Base-by-base conservation (phyloP, 306 rosid species). In the Oemleria cerasiformis region DNA sequence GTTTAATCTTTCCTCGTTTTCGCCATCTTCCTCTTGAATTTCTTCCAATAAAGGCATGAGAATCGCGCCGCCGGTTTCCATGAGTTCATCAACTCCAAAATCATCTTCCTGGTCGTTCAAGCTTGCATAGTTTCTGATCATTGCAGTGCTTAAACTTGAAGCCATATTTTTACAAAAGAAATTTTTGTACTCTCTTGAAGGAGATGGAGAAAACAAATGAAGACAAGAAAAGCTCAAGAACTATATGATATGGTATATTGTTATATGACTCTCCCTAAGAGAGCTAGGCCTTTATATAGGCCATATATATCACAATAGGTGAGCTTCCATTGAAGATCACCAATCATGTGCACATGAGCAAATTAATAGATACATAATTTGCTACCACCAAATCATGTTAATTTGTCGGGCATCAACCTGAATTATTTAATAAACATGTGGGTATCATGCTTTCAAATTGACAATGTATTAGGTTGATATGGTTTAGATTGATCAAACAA, bases 1-100 rank as follows among this genome's bases (percentile, higher is more conserved):
- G 3, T 75, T 73, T 30, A 88, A 77, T 51, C 83, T 85, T 20
- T 85, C 88, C 74, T 81, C 92, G 0, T 75, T 85, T 55, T 2
- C 36, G 36, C 64, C 45, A 15, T 68, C 81, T 41, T 85, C 87
- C 49, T 87, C 85, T 2, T 72, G 78, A 9, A 76, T 56, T 63
- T 85, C 88, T 63, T 82, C 86, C 78, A 82, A 50, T 20, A 85
- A 48, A 25, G 80, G 72, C 87, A 68, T 74, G 54, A 85, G 77
- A 76, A 84, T 63, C 19, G 75, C 76, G 59, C 45, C 73, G 62
- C 78, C 64, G 19, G 78, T 77, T 43, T 80, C 82, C 0, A 78
- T 77, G 43, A 67, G 70, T 62, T 77, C 82, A 17, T 59, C 5
- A 58, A 73, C n/a, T 13, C 25, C 79, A 44, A 64, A 75, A 8